Conservation (phyloP, 345 rosid genomes). For the Acer yangbiense region DNA sequence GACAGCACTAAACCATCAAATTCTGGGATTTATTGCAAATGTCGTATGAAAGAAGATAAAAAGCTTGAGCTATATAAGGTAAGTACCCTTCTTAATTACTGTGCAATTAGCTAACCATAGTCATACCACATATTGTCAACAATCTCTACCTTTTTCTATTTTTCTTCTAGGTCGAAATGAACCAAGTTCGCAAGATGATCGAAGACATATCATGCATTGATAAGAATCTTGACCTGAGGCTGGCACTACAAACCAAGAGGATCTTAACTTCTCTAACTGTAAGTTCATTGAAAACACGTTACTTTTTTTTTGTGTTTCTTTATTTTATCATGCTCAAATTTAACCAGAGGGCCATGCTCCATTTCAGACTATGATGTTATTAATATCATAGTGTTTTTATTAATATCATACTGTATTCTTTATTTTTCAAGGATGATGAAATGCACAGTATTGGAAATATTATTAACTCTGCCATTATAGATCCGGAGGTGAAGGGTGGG, state of each 20-base stretch:
- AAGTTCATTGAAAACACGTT: conserved; percentile 24
- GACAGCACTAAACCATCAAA: too few relatives aligned
- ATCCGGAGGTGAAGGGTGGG: conserved; percentile 67
- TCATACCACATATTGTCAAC: too few relatives aligned
- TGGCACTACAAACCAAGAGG: conserved; percentile 51
- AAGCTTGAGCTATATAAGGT: too few relatives aligned
- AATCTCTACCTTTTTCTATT: background rate
- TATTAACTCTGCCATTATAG: conserved; percentile 52
- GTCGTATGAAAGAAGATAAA: too few relatives aligned
- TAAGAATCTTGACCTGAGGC: conserved; percentile 69
- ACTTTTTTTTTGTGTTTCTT: background rate
- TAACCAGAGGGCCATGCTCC: too few relatives aligned
- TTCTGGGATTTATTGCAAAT: too few relatives aligned
- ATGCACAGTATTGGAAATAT: conserved; percentile 40
- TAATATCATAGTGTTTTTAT: too few relatives aligned
- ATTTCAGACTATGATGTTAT: too few relatives aligned
- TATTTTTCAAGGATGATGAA: conserved; percentile 56
- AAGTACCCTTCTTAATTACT: too few relatives aligned
- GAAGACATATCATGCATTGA: conserved; percentile 58
- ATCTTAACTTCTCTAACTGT: conserved; percentile 40
- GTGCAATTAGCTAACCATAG: too few relatives aligned
- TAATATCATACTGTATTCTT: too few relatives aligned
- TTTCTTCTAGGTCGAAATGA: conserved; percentile 44
- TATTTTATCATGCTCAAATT: too few relatives aligned
- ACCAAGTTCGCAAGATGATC: conserved; percentile 49